Conservation (phyloP, 768 basidiomycete genomes). For the Boletellus ananas region DNA sequence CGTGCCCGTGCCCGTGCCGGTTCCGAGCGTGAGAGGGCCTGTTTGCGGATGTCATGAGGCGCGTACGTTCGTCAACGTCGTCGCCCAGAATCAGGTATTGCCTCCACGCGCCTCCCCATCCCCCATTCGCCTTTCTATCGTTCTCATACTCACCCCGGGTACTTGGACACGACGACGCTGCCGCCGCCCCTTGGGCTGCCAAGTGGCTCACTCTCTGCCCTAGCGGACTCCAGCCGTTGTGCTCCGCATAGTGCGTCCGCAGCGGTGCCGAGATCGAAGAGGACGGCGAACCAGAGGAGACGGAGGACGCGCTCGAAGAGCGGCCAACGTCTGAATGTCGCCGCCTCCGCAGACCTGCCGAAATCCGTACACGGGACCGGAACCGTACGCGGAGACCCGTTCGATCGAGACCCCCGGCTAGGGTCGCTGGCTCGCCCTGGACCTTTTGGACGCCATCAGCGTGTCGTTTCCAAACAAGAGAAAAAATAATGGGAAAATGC, state of each 20-base stretch:
- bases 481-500: too few species aligned
- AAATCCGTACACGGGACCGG: slow-evolving; percentile 72
- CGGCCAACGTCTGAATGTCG: slow-evolving; percentile 20
- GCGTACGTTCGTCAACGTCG: slow-evolving; percentile 37
- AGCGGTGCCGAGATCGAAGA: slow-evolving; percentile 83
- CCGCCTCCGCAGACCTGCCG: slow-evolving; percentile 51
- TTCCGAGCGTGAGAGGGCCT: slow-evolving; percentile 17
- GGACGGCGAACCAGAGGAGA: slow-evolving; percentile 57
- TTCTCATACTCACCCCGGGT: neutral
- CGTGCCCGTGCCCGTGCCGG: slow-evolving; percentile 17
- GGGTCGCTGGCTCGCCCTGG: slow-evolving; percentile 11
- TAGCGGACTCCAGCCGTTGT: slow-evolving; percentile 58
- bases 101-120: neutral
- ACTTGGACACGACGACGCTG: neutral
- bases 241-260: slow-evolving; percentile 51
- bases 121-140: neutral
- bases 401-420: slow-evolving; percentile 5
- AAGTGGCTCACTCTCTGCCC: slow-evolving; percentile 48
- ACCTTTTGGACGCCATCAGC: slow-evolving; percentile 4
- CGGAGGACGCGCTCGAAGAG: slow-evolving; percentile 30
- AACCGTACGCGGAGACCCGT: slow-evolving; percentile 50
- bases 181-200: too few species aligned
- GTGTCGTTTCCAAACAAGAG: too few species aligned
- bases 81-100: slow-evolving; percentile 8
- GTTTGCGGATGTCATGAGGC: slow-evolving; percentile 32